Base-by-base conservation (phyloP, 1,284 basidiomycete species). In the Sanghuangporus baumii region DNA sequence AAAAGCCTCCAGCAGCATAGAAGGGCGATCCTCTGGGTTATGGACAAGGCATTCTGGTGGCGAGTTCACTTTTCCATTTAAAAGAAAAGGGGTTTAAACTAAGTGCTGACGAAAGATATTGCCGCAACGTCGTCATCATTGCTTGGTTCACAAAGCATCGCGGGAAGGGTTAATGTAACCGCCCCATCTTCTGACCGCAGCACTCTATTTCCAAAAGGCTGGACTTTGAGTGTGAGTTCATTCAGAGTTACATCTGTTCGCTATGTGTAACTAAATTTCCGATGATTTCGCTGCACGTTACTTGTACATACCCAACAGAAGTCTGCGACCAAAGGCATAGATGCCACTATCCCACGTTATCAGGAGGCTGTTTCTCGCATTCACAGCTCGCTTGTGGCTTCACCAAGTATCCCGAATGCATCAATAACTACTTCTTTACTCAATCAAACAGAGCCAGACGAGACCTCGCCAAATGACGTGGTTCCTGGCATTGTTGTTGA, bases 321-420 rank as follows among this genome's bases (percentile, higher is more conserved):
- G 31, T 36, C 52, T 54, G 26, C 34, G 18, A 54, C 6, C 31
- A 54, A n/a, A 9, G 31, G 11, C 6, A 6, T 37, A 36, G 16
- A 37, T 2, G 36, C 18, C 23, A 11, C 37, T 40, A 43, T 5
- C 47, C 59, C 14, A 16, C 71, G 73, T 2, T 78, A 79, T 67
- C 66, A 68, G 7, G 76, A 77, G 26, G 72, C 78, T 9, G 71
- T 79, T 9, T 66, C 72, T 26, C 72, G 74, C 23, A 80, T 82
- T 40, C 79, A 81, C 61, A 72, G 74, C 55, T 69, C 74, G 6
- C 71, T 81, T 55, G 72, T 74, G 14, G 72, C 76, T 56, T 78
- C 81, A n/a, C 87, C 88, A 11, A 72, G 78, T 2, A 69, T 80
- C 14, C 79, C 82, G 7, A 74, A 74, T 66, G 76, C 79, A 66